Evolutionary conservation across 257 asterid species (phyloP).

Genomic region (Forsythia suspensa): DNA sequence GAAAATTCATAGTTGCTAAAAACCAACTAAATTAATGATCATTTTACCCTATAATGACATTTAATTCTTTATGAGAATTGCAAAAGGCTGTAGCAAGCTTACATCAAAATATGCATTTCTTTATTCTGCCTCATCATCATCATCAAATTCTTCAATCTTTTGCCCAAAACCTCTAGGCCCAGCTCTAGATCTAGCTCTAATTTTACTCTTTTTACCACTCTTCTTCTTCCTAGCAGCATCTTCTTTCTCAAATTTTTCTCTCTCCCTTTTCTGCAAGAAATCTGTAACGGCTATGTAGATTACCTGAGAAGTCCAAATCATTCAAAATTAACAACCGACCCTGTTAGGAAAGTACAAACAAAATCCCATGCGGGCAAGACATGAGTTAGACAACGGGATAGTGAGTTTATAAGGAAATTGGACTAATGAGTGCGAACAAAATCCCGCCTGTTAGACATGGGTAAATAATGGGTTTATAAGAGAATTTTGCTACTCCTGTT

Average conservation of each 20-base stretch:
- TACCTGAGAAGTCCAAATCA: slow-evolving; percentile 42
- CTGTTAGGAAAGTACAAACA: no score
- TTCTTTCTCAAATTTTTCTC: slow-evolving; percentile 74
- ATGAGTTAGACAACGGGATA: no score
- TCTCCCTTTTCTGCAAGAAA: slow-evolving; percentile 81
- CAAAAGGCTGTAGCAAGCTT: background rate
- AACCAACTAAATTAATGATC: background rate
- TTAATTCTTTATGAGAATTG: background rate
- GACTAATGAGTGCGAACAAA: no score
- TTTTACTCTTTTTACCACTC: slow-evolving; percentile 42
- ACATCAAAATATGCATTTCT: background rate
- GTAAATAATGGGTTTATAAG: no score
- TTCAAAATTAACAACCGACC: slow-evolving; percentile 15
- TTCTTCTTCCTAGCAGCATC: slow-evolving; percentile 69
- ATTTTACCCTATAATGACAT: background rate
- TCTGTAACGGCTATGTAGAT: slow-evolving; percentile 84
- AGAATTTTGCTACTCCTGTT: no score
- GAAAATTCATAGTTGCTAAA: background rate
- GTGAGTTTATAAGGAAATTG: no score
- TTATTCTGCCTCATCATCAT: slow-evolving; percentile 26
- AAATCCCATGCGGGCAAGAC: no score
- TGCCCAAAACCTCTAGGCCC: slow-evolving; percentile 96
- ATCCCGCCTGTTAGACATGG: no score
- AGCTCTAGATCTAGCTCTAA: slow-evolving; percentile 43
- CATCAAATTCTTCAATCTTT: slow-evolving; percentile 47